A percentile compares a stretch with the other conserved stretches of the same genome.
These are phyloP conservation scores for Acacia concinna DNA, from an alignment of 331 rosid species.

Conservation along the genomic window DNA sequence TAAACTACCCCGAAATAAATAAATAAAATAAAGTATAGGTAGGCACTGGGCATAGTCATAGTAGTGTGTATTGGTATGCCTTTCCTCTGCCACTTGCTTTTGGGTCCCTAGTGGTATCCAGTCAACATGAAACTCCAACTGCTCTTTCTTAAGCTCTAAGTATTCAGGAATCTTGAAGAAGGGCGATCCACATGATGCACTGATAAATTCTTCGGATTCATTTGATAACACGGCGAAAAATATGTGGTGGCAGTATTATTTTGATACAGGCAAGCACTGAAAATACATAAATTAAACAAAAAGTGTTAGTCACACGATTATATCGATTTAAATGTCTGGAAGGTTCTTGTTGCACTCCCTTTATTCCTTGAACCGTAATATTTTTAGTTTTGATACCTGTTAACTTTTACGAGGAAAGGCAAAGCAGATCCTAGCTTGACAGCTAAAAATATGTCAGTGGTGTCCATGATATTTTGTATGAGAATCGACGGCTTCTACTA, in stretches of 20 bases:
- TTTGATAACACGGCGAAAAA: neutral
- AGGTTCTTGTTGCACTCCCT: neutral
- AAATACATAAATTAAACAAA: neutral
- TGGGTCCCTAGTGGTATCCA: neutral
- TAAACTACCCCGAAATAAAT: neutral
- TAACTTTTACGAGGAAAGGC: neutral
- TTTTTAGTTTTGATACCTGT: neutral
- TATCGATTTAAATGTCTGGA: neutral
- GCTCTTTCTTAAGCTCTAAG: conserved; percentile 38
- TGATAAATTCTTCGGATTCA: neutral
- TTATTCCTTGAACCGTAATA: neutral
- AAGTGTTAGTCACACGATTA: neutral
- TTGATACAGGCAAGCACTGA: neutral
- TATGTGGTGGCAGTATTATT: neutral
- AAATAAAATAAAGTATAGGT: neutral
- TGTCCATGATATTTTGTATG: neutral
- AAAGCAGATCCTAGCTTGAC: neutral
- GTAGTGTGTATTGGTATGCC: neutral
- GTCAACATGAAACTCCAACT: neutral
- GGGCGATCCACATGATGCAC: neutral
- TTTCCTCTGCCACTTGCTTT: neutral
- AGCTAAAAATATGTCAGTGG: neutral
- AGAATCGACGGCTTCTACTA: neutral
- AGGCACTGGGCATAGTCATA: neutral
- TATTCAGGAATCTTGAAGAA: neutral